phyloP scores from a whole-genome alignment of 1,139 yeast genomes.

The Pichia sp. region DNA sequence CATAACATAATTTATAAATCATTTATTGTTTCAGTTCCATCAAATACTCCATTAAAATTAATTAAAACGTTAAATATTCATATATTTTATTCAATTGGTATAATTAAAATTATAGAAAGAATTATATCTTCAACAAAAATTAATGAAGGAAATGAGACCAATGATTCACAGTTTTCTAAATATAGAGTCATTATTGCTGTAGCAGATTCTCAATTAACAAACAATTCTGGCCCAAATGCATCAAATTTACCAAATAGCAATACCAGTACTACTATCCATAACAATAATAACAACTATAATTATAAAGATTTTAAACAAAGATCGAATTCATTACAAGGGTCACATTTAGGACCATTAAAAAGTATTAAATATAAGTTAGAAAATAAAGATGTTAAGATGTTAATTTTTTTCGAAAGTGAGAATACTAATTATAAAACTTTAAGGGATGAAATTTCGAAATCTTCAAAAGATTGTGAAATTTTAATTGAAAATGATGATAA shows the following conservation, averaged over 20 bases:
- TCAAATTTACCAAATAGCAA: too few relatives aligned
- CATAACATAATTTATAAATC: conserved; percentile 24
- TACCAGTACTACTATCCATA: too few relatives aligned
- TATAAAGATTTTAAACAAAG: too few relatives aligned
- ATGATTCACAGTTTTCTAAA: neutral
- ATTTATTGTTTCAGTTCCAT: conserved; percentile 28
- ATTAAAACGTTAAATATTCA: conserved; percentile 3
- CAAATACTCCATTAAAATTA: conserved; percentile 18
- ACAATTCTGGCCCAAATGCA: too few relatives aligned
- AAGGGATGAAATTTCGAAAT: too few relatives aligned
- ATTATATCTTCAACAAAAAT: neutral
- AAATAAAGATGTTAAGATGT: conserved; percentile 11
- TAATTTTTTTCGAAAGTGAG: conserved; percentile 10
- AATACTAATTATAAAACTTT: neutral
- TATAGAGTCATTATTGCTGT: conserved; percentile 3
- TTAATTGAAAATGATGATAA: too few relatives aligned
- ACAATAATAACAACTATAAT: too few relatives aligned
- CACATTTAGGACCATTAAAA: conserved; percentile 16
- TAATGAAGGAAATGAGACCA: neutral
- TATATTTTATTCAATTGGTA: conserved; percentile 13
- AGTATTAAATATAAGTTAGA: conserved; percentile 7
- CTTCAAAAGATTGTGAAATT: too few relatives aligned
- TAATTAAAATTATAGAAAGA: neutral
- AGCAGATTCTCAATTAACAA: conserved; percentile 10
- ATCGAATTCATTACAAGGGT: too few relatives aligned